Conservation (phyloP, 73 alveolate genomes). For the Uronychia setigera region DNA sequence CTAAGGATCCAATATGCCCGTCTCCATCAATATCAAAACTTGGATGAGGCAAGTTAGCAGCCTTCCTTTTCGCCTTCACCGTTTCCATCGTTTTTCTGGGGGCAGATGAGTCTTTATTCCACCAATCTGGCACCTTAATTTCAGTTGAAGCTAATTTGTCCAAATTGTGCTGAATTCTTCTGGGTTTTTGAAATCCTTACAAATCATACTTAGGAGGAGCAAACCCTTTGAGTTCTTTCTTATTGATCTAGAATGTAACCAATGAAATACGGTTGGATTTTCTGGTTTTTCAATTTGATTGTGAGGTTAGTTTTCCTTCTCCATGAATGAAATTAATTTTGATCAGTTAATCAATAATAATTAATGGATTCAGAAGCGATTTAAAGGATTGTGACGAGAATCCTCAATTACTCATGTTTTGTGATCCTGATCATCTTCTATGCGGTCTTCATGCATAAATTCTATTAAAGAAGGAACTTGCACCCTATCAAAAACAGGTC, state of each 20-base stretch:
- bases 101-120: slow-evolving; percentile 56
- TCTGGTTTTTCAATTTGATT: too few relatives aligned
- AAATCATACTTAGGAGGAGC: slow-evolving; percentile 6
- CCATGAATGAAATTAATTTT: too few relatives aligned
- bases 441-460: not conserved
- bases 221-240: too few relatives aligned
- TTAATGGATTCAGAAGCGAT: not conserved
- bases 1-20: slow-evolving; percentile 90
- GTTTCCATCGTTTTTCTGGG: slow-evolving; percentile 28
- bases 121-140: too few relatives aligned
- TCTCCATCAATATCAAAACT: slow-evolving; percentile 83
- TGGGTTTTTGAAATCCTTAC: slow-evolving; percentile 10
- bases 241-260: too few relatives aligned
- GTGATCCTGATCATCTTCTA: not conserved
- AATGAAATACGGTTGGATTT: too few relatives aligned
- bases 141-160: not conserved
- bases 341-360: not conserved
- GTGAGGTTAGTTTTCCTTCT: not conserved
- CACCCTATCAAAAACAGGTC: slow-evolving; percentile 13
- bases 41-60: slow-evolving; percentile 64
- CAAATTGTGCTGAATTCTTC: not conserved
- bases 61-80: slow-evolving; percentile 24
- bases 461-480: not conserved
- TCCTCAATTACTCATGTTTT: not conserved
- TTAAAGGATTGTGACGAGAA: not conserved